phyloP scores from a whole-genome alignment of 768 basidiomycete species.

The Boletus tylopilopsis region DNA sequence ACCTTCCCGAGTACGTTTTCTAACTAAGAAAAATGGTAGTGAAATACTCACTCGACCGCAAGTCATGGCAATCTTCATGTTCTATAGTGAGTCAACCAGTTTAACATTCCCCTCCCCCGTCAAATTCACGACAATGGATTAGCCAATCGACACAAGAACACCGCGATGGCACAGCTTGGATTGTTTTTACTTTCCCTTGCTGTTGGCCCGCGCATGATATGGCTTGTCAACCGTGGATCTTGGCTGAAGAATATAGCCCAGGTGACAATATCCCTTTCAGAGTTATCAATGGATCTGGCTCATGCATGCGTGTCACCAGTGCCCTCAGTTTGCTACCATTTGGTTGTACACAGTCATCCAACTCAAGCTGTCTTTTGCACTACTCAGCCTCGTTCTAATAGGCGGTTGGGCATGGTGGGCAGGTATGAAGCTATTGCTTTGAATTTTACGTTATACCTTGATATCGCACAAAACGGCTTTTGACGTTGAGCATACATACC shows the following conservation, averaged over 20 bases:
- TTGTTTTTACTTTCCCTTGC: constrained; percentile 57
- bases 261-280: constrained; percentile 35
- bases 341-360: constrained; percentile 78
- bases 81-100: constrained; percentile 23
- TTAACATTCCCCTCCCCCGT: neutral
- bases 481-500: neutral
- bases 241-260: constrained; percentile 74
- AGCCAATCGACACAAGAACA: constrained; percentile 63
- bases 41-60: constrained; percentile 4
- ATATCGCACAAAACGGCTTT: neutral
- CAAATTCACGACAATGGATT: constrained; percentile 5
- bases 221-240: constrained; percentile 61
- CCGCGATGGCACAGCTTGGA: constrained; percentile 48
- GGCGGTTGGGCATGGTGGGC: constrained; percentile 62
- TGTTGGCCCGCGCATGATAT: constrained; percentile 66
- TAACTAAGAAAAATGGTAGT: neutral
- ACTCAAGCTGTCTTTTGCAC: constrained; percentile 59
- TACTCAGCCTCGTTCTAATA: constrained; percentile 50
- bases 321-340: constrained; percentile 71
- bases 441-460: constrained; percentile 4
- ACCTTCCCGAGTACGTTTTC: constrained; percentile 67
- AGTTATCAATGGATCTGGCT: neutral
- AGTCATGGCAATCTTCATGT: constrained; percentile 72
- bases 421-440: constrained; percentile 44
- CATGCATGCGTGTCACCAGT: constrained; percentile 37